Conservation (phyloP, 2,329 filamentous ascomycete species). For the Alternaria gaisen region DNA sequence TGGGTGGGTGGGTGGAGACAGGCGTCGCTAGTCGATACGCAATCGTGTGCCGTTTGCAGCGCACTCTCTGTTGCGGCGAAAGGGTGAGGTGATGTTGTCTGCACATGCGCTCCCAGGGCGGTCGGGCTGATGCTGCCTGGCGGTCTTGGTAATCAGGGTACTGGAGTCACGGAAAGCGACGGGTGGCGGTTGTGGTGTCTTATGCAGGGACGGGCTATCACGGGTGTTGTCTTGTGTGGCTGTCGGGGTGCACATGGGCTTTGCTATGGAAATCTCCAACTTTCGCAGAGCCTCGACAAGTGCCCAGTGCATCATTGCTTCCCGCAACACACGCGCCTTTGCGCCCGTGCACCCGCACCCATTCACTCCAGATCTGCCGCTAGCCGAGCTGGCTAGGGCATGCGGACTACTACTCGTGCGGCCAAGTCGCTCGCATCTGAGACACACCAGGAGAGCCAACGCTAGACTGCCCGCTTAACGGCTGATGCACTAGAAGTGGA, state of each 20-base stretch:
- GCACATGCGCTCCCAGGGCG: conserved; percentile 9
- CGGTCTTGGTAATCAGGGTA: conserved; percentile 3
- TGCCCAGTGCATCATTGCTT: conserved; percentile 8
- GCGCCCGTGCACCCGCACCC: conserved; percentile 15
- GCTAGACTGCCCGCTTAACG: conserved; percentile 13
- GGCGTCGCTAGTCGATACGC: neutral
- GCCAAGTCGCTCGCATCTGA: conserved; percentile 9
- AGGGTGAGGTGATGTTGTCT: neutral
- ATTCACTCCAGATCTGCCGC: conserved; percentile 23
- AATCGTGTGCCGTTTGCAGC: neutral
- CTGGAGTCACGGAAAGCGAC: neutral
- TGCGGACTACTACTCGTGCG: conserved; percentile 17
- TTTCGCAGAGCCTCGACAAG: conserved; percentile 11
- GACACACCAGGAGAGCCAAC: conserved; percentile 10
- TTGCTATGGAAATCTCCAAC: neutral
- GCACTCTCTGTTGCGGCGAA: conserved; percentile 2
- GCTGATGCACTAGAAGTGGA: conserved; percentile 16
- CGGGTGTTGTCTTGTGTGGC: neutral
- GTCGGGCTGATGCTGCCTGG: conserved; percentile 26
- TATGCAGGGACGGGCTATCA: neutral
- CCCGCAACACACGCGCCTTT: neutral
- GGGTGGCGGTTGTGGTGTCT: neutral
- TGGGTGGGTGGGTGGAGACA: conserved; percentile 8
- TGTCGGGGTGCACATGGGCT: neutral
- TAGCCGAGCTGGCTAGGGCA: conserved; percentile 17